Percentiles rank a stretch among this genome's conserved stretches.
Evolutionary conservation across 2,329 filamentous ascomycete species (phyloP).

Genomic region (Apiospora saccharicola): DNA sequence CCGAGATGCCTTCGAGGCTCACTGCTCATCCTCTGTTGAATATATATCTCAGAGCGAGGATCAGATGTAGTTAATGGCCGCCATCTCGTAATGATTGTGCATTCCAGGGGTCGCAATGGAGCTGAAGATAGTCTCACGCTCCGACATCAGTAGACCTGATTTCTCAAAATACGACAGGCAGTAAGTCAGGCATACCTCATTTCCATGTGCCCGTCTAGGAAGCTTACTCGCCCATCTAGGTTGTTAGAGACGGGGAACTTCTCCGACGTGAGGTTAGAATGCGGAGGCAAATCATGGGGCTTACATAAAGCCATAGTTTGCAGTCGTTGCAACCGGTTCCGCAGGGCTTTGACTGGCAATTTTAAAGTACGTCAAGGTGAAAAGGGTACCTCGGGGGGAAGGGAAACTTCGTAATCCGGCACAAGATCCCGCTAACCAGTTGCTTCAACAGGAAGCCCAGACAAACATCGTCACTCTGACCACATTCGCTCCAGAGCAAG

Average conservation of each 20-base stretch:
- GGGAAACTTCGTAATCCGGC: background rate
- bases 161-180: background rate
- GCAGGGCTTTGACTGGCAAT: background rate
- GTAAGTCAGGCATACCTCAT: background rate
- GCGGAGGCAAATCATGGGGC: background rate
- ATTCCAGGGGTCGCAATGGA: constrained; percentile 1
- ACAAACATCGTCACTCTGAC: constrained; percentile 7
- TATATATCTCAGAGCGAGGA: background rate
- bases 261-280: background rate
- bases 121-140: background rate
- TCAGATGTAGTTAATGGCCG: background rate
- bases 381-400: background rate
- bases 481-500: background rate
- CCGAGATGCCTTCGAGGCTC: background rate
- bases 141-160: background rate
- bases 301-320: background rate
- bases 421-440: background rate
- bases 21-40: background rate
- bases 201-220: background rate
- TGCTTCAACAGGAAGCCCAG: background rate
- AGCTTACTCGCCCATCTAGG: background rate
- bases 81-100: background rate
- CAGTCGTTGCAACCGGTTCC: background rate
- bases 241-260: background rate
- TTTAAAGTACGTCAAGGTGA: background rate